Conservation (phyloP, 2,329 filamentous ascomycete species). For the Pyricularia grisea region DNA sequence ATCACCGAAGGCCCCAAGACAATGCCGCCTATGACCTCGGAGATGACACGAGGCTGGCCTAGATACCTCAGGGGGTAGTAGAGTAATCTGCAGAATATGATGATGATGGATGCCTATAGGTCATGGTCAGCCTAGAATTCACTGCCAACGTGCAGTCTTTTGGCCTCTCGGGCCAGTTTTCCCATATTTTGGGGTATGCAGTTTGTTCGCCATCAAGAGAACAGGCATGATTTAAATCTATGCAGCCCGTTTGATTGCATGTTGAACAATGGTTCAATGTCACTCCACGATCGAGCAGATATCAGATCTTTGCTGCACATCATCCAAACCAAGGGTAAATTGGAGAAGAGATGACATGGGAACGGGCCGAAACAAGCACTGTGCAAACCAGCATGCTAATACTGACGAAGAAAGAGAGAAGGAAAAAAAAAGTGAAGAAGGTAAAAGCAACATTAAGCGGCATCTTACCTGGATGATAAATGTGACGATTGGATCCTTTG, state of each 20-base stretch:
- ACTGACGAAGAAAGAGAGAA: too few species aligned
- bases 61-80: slow-evolving; percentile 63
- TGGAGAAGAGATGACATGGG: not conserved
- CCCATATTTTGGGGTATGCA: not conserved
- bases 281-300: not conserved
- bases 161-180: not conserved
- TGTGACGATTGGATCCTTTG: slow-evolving; percentile 55
- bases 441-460: not conserved
- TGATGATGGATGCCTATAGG: slow-evolving; percentile 49
- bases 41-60: slow-evolving; percentile 65
- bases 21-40: slow-evolving; percentile 39
- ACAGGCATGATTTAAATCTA: not conserved
- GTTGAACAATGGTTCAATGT: not conserved
- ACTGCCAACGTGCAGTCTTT: not conserved
- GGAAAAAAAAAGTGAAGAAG: too few species aligned
- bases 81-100: slow-evolving; percentile 63
- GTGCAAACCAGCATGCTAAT: too few species aligned
- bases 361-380: not conserved
- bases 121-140: not conserved
- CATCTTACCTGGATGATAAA: slow-evolving; percentile 59
- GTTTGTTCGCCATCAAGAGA: not conserved
- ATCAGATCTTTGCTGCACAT: not conserved
- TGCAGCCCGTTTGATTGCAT: not conserved
- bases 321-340: not conserved
- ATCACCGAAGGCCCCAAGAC: slow-evolving; percentile 80